Evolutionary conservation across 257 asterid genomes (phyloP), one percentile per base, ranked within the genome.

Genomic region (Apocynum venetum): DNA sequence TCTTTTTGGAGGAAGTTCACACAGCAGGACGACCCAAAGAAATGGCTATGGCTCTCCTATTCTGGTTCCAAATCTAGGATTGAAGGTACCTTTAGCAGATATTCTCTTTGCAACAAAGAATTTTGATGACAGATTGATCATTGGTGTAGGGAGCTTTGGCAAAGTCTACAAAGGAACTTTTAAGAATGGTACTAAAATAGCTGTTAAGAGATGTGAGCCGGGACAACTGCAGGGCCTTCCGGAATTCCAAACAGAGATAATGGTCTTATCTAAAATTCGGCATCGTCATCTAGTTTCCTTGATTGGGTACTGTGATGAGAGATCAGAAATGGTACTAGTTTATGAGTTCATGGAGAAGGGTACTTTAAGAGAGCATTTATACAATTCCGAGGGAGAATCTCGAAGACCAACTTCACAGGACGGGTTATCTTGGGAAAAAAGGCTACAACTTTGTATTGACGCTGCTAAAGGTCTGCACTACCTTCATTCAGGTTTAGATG

Each of bases 81-180:
- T 90, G 72, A 90, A 86, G 89, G 35, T 89, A 6, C 80, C 87
- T 14, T 73, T 88, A 0, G 40, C 78, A 0, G 86, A 80, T 13
- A 85, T 90, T 64, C 84, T 83, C 40, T 56, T 25, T 6, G 91
- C 96, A 10, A 90, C 95, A 0, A 88, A 83, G 1, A 67, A 83
- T 0, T 90, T 90, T 13, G 76, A 88, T 51, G 6, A 83, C 1
- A 82, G 73, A 6, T 43, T 81, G 78, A 72, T 86, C 68, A 83
- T 90, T 8, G 96, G 96, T 11, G 80, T 82, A 41, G 96, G 96
- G 19, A 93, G 96, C 10, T 90, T 90, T 48, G 96, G 96, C 70
- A 87, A 85, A 71, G 95, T 90, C 51, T 90, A 90, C 78, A 84
- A 83, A 60, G 96, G 91, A 46, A 76, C 36, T 40, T 71, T 87